Evolutionary conservation across 352 stramenopile genomes (phyloP).

Genomic region (Globisporangium paroecandrum): DNA sequence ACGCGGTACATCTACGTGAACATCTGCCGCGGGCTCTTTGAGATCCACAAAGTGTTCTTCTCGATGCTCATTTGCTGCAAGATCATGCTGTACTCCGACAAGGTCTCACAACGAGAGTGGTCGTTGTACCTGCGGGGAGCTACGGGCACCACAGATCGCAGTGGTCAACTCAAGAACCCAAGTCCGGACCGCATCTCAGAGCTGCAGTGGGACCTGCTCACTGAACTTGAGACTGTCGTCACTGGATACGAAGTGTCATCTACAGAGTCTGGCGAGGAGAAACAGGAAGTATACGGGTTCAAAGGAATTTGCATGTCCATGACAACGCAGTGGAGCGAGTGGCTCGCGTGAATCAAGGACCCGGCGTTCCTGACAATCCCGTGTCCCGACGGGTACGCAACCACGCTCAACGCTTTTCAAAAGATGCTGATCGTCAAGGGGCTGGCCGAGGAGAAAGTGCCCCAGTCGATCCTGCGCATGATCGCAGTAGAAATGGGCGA

Average conservation of each 20-base stretch:
- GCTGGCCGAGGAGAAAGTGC: conserved; percentile 88
- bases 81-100: conserved; percentile 83
- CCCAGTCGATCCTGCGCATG: conserved; percentile 81
- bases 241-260: conserved; percentile 22
- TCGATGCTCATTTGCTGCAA: conserved; percentile 94
- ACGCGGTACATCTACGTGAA: conserved; percentile 93
- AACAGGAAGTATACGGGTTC: conserved; percentile 38
- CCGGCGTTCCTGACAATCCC: conserved; percentile 34
- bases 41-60: conserved; percentile 93
- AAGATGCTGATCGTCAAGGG: conserved; percentile 74
- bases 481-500: conserved; percentile 84
- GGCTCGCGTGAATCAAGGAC: conserved; percentile 56
- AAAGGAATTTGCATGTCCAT: conserved; percentile 67
- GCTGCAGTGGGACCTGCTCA: conserved; percentile 80
- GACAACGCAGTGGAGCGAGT: conserved; percentile 48
- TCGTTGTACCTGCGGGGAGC: conserved; percentile 85
- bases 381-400: conserved; percentile 47
- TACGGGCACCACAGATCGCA: conserved; percentile 18
- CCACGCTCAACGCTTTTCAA: conserved; percentile 59
- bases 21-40: conserved; percentile 93
- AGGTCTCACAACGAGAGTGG: conserved; percentile 81
- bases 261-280: conserved; percentile 7
- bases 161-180: conserved; percentile 43
- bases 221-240: conserved; percentile 63
- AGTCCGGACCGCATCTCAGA: conserved; percentile 65